Percentiles rank a stretch among this genome's conserved stretches.
Evolutionary conservation across 768 basidiomycete species (phyloP).

Genomic region (Calocera cornea): DNA sequence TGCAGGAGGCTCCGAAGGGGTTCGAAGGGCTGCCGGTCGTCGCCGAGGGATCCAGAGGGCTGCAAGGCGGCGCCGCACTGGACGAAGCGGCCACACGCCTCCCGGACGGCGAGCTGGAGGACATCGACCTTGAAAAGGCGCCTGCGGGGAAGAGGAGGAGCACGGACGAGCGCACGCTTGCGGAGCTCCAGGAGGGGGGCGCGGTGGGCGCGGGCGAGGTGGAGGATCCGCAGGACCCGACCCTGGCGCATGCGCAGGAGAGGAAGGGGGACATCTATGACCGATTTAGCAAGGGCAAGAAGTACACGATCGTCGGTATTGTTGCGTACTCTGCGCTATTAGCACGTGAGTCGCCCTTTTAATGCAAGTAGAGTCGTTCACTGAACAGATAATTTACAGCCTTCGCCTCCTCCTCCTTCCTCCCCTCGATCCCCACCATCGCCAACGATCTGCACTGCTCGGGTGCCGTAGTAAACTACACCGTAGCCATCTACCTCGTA

Average conservation of each 20-base stretch:
- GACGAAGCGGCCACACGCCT: not conserved
- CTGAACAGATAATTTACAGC: too few species aligned
- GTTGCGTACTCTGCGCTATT: conserved; percentile 50
- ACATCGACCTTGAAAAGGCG: not conserved
- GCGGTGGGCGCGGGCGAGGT: not conserved
- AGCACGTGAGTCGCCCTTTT: conserved; percentile 35
- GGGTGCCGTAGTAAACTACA: conserved; percentile 43
- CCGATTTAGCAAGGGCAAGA: conserved; percentile 41
- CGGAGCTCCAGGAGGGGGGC: not conserved
- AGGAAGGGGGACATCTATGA: conserved; percentile 34
- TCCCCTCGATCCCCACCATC: conserved; percentile 63
- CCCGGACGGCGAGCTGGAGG: not conserved
- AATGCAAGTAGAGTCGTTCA: not conserved
- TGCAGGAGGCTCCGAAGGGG: too few species aligned
- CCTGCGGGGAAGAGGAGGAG: not conserved
- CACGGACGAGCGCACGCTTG: not conserved
- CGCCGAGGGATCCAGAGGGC: too few species aligned
- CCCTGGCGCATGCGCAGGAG: not conserved
- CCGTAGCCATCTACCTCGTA: conserved; percentile 39
- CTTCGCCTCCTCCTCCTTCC: conserved; percentile 53
- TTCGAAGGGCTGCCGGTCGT: too few species aligned
- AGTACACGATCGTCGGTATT: conserved; percentile 41
- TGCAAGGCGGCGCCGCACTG: not conserved
- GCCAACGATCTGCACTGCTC: conserved; percentile 49
- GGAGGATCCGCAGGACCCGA: not conserved